phyloP scores from a whole-genome alignment of 2,329 filamentous ascomycete genomes.

The Aspergillus sp. region DNA sequence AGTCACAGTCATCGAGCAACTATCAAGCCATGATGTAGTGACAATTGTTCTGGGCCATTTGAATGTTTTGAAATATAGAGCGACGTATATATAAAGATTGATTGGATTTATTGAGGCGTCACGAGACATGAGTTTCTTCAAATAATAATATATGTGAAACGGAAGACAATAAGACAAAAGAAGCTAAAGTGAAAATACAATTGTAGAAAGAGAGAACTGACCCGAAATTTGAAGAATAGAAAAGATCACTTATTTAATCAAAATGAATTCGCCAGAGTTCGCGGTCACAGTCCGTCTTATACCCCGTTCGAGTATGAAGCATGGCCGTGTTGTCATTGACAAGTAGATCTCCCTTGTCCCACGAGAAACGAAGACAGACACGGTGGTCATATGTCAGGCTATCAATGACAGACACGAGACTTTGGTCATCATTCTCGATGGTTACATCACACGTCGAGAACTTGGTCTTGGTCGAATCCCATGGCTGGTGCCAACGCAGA shows the following conservation, averaged over 20 bases:
- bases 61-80: background rate
- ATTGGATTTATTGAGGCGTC: background rate
- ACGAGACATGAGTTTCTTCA: too few species aligned
- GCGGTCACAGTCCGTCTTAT: constrained; percentile 18
- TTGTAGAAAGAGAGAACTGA: background rate
- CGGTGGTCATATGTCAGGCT: constrained; percentile 1
- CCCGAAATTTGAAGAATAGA: too few species aligned
- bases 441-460: constrained; percentile 25
- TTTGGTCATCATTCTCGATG: constrained; percentile 1
- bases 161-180: too few species aligned
- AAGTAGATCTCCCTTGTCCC: constrained; percentile 1
- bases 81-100: background rate
- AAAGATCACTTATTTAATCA: constrained; percentile 5
- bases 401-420: background rate
- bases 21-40: constrained; percentile 3
- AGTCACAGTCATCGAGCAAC: background rate
- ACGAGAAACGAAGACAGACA: constrained; percentile 1
- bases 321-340: constrained; percentile 4
- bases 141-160: too few species aligned
- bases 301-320: constrained; percentile 22
- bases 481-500: constrained; percentile 53
- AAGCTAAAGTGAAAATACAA: background rate
- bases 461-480: constrained; percentile 48
- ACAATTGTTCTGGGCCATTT: background rate
- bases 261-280: constrained; percentile 24